Conservation (phyloP, 768 basidiomycete species). For the Coprinellus aureogranulatus region DNA sequence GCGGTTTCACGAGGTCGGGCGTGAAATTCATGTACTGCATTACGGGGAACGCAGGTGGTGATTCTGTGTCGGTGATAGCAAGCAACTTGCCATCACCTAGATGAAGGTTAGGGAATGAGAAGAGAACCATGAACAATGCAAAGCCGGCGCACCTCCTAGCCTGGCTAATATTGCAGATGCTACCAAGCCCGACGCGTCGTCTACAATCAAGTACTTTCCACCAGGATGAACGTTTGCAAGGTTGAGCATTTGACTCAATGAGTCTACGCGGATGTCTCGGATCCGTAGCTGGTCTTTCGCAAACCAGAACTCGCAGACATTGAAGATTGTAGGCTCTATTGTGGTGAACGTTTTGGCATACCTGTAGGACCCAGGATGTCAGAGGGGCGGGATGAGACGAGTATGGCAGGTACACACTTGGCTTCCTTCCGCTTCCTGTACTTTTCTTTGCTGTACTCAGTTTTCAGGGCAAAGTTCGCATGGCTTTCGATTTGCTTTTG, state of each 20-base stretch:
- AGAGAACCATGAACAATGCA: neutral
- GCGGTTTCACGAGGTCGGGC: conserved; percentile 47
- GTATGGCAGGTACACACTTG: conserved; percentile 57
- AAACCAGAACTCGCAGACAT: conserved; percentile 89
- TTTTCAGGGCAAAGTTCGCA: conserved; percentile 88
- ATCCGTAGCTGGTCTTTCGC: conserved; percentile 78
- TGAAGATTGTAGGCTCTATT: conserved; percentile 82
- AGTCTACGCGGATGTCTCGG: conserved; percentile 82
- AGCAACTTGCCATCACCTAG: conserved; percentile 78
- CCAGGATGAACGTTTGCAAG: conserved; percentile 82
- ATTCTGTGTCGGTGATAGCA: conserved; percentile 85
- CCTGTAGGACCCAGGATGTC: conserved; percentile 37
- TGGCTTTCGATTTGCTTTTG: conserved; percentile 91
- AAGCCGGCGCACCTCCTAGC: conserved; percentile 63
- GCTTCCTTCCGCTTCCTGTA: conserved; percentile 96
- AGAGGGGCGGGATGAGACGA: conserved; percentile 2
- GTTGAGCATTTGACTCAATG: conserved; percentile 84
- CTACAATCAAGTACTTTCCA: conserved; percentile 84
- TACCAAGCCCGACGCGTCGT: conserved; percentile 87
- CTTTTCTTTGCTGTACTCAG: conserved; percentile 98
- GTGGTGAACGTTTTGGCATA: conserved; percentile 86
- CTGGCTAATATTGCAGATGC: conserved; percentile 83
- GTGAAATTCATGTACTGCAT: conserved; percentile 84
- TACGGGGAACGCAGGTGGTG: conserved; percentile 88
- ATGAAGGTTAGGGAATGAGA: conserved; percentile 8